Percentiles rank a stretch among this genome's conserved stretches.
These are phyloP conservation scores for Magnusiomyces starmeri DNA, from an alignment of 1,139 yeast genomes.

Conservation along the genomic window DNA sequence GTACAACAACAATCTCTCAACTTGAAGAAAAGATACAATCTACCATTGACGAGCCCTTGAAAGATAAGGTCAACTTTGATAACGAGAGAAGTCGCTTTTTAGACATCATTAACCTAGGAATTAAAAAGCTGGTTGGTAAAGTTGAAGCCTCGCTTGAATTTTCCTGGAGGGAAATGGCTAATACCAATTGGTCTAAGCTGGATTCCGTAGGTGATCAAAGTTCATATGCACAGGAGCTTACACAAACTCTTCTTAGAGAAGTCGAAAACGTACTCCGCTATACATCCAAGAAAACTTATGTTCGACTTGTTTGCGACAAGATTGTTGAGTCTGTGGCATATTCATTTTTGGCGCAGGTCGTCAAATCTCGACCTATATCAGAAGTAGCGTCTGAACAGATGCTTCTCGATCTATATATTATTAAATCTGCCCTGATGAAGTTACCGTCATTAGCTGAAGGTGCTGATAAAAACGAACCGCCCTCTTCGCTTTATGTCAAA, in stretches of 20 bases:
- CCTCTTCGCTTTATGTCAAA: conserved; percentile 35
- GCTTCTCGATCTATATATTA: conserved; percentile 57
- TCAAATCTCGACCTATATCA: conserved; percentile 55
- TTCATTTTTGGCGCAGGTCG: conserved; percentile 52
- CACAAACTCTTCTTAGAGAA: conserved; percentile 42
- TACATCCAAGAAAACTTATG: conserved; percentile 63
- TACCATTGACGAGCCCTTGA: conserved; percentile 40
- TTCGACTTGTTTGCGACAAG: conserved; percentile 68
- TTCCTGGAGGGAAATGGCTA: conserved; percentile 81
- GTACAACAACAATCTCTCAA: conserved; percentile 70
- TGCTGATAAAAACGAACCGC: conserved; percentile 14
- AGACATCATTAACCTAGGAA: conserved; percentile 51
- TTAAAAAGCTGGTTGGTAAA: conserved; percentile 50
- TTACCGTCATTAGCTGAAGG: conserved; percentile 39
- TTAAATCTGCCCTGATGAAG: conserved; percentile 49
- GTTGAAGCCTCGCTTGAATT: conserved; percentile 56
- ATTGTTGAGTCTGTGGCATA: conserved; percentile 57
- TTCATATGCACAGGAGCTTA: conserved; percentile 55
- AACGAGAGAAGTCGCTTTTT: conserved; percentile 49
- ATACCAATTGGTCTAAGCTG: conserved; percentile 65
- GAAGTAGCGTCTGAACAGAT: conserved; percentile 76
- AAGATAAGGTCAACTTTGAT: conserved; percentile 44
- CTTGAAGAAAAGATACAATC: conserved; percentile 57
- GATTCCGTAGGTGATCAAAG: conserved; percentile 64
- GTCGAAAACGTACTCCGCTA: conserved; percentile 48